phyloP scores from a whole-genome alignment of 768 basidiomycete species.

The Suillus spraguei region DNA sequence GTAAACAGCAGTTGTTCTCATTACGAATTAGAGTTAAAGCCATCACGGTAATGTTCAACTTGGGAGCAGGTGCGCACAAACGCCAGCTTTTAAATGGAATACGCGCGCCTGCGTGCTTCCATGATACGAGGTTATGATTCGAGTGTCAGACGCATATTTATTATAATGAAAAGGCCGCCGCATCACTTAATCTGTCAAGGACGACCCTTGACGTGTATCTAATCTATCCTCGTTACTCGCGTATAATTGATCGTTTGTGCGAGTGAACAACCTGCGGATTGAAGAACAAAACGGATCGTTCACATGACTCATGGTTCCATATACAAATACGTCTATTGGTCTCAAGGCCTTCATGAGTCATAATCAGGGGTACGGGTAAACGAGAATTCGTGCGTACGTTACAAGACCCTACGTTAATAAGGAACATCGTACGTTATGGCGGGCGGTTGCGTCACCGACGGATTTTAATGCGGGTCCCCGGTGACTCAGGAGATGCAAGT shows the following conservation, averaged over 20 bases:
- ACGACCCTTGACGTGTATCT: background rate
- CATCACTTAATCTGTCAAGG: background rate
- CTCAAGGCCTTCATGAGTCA: background rate
- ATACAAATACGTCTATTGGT: background rate
- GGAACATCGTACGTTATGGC: background rate
- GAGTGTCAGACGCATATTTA: background rate
- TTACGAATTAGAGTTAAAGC: background rate
- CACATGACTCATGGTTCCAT: background rate
- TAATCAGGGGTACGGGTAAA: background rate
- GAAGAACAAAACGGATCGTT: background rate
- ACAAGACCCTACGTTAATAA: background rate
- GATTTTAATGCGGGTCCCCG: background rate
- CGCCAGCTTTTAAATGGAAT: background rate
- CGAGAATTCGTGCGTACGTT: background rate
- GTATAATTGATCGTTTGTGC: background rate
- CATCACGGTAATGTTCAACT: background rate
- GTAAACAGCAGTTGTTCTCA: background rate
- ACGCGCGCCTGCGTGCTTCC: no score
- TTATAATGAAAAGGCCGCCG: background rate
- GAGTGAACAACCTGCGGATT: background rate
- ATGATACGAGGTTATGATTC: background rate
- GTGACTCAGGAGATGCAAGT: background rate
- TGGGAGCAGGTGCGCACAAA: background rate
- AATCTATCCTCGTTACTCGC: background rate
- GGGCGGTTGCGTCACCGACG: background rate